Evolutionary conservation across 2,329 filamentous ascomycete species (phyloP).

Genomic region (Aspergillus chevalieri): DNA sequence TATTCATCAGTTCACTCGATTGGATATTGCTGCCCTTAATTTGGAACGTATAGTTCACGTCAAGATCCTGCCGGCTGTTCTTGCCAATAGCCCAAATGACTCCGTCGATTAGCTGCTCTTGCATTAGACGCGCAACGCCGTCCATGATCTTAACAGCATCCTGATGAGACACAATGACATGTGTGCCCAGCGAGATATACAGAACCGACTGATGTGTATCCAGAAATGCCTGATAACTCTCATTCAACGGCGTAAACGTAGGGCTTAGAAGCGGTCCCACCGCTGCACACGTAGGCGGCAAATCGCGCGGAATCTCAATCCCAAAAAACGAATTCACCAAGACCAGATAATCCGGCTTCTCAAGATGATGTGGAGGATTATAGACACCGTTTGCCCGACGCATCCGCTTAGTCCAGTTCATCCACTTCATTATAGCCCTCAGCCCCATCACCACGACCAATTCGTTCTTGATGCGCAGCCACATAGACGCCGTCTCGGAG

Average conservation of each 20-base stretch:
- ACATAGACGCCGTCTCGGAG: conserved; percentile 36
- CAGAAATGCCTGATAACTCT: conserved; percentile 24
- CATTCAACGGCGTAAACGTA: conserved; percentile 26
- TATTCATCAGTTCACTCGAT: conserved; percentile 23
- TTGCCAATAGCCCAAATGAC: conserved; percentile 35
- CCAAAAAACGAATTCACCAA: conserved; percentile 44
- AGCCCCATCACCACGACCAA: conserved; percentile 26
- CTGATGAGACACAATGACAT: conserved; percentile 27
- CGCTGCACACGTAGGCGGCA: conserved; percentile 35
- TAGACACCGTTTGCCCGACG: conserved; percentile 28
- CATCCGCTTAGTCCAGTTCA: conserved; percentile 29
- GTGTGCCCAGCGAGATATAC: conserved; percentile 41
- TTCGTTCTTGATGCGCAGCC: conserved; percentile 33
- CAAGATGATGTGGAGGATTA: conserved; percentile 19
- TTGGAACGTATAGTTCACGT: conserved; percentile 1
- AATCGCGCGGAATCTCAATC: conserved; percentile 37
- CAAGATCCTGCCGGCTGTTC: conserved; percentile 13
- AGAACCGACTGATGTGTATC: conserved; percentile 25
- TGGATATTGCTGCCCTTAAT: conserved; percentile 1
- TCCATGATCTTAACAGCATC: conserved; percentile 29
- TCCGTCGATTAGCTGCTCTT: conserved; percentile 31
- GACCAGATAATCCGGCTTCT: conserved; percentile 39
- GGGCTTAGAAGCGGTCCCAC: conserved; percentile 40
- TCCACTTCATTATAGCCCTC: conserved; percentile 23
- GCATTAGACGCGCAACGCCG: conserved; percentile 22